Base-by-base conservation (phyloP, 768 basidiomycete genomes). In the Pisolithus albus region DNA sequence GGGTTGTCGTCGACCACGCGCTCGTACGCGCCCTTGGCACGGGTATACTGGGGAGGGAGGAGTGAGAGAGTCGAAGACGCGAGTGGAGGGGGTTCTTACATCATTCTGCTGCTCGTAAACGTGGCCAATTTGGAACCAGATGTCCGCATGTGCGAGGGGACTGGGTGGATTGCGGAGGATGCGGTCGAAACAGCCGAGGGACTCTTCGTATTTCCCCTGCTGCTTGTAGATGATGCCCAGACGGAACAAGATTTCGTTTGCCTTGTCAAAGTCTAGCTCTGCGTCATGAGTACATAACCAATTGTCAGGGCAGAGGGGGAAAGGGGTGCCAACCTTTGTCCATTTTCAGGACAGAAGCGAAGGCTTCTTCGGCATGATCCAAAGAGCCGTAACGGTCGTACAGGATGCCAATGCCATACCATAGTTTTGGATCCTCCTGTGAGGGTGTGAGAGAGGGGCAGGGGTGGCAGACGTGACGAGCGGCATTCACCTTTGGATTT, bases 41-140 rank as follows among this genome's bases (percentile, higher is more conserved):
- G 84, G 41, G 80, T 77, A 69, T 91, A 88, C 95, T 97, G 66
- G 26, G 26, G 26, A 4, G 34, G 34, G 48, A 45, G 30, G 52
- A 49, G 59, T 63, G 42, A 61, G 42, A 61, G 52, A 30, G 36
- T 37, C 1, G 7, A 52, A 34, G 37, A 37, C 34, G 10, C 5
- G 9, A 32, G 19, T n/a, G 46, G 15, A 18, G 32, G 11, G 39
- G 46, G 13, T 7, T 73, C 81, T 70, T 65, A 94, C 94, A 66
- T 98, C 93, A 71, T 92, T 88, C 69, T 95, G 91, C 64, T 96
- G 94, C 69, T 98, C 96, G 61, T 90, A 92, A 18, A 98, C 95
- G 63, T 98, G 96, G 2, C 96, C 96, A 54, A 99, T 96, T 72
- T 99, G 96, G 82, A 98, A 98, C 93, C 94, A 98, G 57, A 99